Evolutionary conservation across 2,329 filamentous ascomycete genomes (phyloP).

Genomic region (Scytalidium lignicola): DNA sequence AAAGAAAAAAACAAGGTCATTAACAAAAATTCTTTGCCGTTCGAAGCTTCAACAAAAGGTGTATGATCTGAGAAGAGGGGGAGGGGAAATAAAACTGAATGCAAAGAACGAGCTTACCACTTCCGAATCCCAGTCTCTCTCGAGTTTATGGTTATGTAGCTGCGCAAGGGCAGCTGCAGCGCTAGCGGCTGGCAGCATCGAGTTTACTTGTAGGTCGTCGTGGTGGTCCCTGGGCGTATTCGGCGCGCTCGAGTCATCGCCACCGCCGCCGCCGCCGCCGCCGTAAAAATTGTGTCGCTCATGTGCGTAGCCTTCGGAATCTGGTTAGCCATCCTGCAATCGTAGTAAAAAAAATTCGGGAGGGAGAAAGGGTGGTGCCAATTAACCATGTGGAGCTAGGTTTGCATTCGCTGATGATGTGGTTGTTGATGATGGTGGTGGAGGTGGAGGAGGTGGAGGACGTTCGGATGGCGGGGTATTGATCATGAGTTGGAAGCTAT

Average conservation of each 20-base stretch:
- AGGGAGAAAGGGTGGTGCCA: slow-evolving; percentile 2
- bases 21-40: too few relatives aligned
- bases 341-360: neutral
- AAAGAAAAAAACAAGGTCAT: too few relatives aligned
- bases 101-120: slow-evolving; percentile 47
- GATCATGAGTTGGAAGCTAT: slow-evolving; percentile 97
- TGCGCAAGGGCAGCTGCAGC: slow-evolving; percentile 85
- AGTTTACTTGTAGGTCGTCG: slow-evolving; percentile 61
- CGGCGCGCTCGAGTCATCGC: slow-evolving; percentile 59
- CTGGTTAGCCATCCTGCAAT: slow-evolving; percentile 19
- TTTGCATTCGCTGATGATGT: slow-evolving; percentile 16
- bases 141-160: slow-evolving; percentile 72
- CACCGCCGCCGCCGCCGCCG: slow-evolving; percentile 28
- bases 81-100: neutral
- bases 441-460: slow-evolving; percentile 17
- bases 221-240: slow-evolving; percentile 60
- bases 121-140: slow-evolving; percentile 74
- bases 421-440: neutral
- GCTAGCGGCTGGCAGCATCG: slow-evolving; percentile 62
- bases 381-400: slow-evolving; percentile 23
- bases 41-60: slow-evolving; percentile 20
- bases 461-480: slow-evolving; percentile 67
- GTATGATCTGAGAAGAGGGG: too few relatives aligned
- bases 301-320: slow-evolving; percentile 45
- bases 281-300: slow-evolving; percentile 64